phyloP scores from a whole-genome alignment of 495 filamentous ascomycete species.

The Penicillium roqueforti region DNA sequence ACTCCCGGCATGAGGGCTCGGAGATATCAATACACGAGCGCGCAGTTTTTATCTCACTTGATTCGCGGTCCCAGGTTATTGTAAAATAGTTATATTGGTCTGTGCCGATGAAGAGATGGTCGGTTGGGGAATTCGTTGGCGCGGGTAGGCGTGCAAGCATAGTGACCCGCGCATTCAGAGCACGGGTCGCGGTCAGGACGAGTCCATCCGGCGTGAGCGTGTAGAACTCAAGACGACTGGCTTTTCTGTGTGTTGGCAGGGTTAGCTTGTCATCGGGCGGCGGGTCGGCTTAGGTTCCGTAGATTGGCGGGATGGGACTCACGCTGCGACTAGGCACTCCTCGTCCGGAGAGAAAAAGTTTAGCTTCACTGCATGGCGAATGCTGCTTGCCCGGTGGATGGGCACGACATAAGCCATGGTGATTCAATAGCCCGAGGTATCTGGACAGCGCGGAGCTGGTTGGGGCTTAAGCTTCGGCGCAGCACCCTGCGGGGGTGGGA shows the following conservation, averaged over 20 bases:
- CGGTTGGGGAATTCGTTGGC: conserved; percentile 66
- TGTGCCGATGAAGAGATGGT: conserved; percentile 91
- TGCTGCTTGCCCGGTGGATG: conserved; percentile 85
- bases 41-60: conserved; percentile 60
- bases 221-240: conserved; percentile 90
- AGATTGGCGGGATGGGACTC: conserved; percentile 31
- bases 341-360: conserved; percentile 68
- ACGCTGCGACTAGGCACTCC: conserved; percentile 85
- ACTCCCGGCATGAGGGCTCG: conserved; percentile 75
- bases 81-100: conserved; percentile 88
- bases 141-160: conserved; percentile 75
- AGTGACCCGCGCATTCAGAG: conserved; percentile 76
- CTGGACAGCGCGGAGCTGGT: conserved; percentile 10
- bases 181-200: conserved; percentile 55
- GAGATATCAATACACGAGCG: conserved; percentile 66
- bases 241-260: conserved; percentile 56
- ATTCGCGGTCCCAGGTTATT: conserved; percentile 69
- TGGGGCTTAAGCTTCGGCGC: conserved; percentile 11
- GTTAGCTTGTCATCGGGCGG: conserved; percentile 4
- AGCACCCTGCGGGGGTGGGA: conserved; percentile 8
- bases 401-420: conserved; percentile 92
- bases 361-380: conserved; percentile 80
- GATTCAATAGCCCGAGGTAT: not conserved
- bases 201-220: conserved; percentile 56
- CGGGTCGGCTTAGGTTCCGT: not conserved